Conservation (phyloP, 164 flowering plant species). For the Aristolochia contorta region DNA sequence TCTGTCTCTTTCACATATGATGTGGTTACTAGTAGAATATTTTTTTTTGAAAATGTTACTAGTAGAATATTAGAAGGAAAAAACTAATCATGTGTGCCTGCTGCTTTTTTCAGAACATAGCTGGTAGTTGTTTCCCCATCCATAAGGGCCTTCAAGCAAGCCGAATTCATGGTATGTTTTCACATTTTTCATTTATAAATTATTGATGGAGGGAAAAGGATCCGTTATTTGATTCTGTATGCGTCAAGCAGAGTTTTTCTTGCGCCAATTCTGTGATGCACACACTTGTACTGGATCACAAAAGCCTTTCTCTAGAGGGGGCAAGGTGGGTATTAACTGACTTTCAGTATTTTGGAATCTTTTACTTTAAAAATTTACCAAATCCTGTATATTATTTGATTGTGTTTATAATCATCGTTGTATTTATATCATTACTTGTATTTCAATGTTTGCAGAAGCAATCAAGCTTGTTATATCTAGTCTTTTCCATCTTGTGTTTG, state of each 20-base stretch:
- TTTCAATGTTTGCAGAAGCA: conserved; percentile 53
- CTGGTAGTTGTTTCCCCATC: conserved; percentile 77
- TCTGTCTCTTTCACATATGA: no score
- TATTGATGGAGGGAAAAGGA: neutral
- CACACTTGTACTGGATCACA: conserved; percentile 63
- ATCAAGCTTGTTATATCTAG: conserved; percentile 56
- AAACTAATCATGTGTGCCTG: neutral
- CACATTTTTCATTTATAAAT: neutral
- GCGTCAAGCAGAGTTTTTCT: conserved; percentile 53
- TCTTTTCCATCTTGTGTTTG: conserved; percentile 59
- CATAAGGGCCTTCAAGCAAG: conserved; percentile 52
- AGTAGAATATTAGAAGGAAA: no score
- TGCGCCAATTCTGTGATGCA: conserved; percentile 92
- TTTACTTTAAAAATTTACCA: neutral
- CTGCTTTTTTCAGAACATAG: conserved; percentile 57
- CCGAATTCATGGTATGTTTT: conserved; percentile 69
- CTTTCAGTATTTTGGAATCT: no score
- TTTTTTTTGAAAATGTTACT: no score
- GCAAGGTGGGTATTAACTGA: conserved; percentile 37
- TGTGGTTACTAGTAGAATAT: no score
- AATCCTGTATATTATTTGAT: no score
- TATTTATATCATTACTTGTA: neutral
- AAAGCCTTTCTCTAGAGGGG: conserved; percentile 72
- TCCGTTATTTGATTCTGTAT: neutral
- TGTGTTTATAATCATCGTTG: no score